phyloP scores from a whole-genome alignment of 805 yeast genomes.

The Lachancea waltii region DNA sequence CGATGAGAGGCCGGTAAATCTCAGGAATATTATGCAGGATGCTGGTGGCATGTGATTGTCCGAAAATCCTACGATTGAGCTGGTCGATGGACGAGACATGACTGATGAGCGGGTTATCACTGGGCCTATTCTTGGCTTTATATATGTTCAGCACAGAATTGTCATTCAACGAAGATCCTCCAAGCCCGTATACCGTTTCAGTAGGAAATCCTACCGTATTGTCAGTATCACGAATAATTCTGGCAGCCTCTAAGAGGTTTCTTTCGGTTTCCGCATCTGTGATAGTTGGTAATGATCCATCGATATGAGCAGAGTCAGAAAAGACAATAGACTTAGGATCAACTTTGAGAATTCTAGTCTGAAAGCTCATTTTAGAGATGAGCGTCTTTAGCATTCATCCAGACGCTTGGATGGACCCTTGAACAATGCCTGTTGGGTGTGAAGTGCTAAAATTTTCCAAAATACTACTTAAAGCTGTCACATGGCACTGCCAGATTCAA shows the following conservation, averaged over 20 bases:
- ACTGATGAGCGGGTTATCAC: conserved; percentile 90
- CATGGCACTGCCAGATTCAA: too few relatives aligned
- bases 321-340: conserved; percentile 48
- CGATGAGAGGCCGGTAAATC: conserved; percentile 57
- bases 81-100: conserved; percentile 79
- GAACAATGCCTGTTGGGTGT: too few relatives aligned
- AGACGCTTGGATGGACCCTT: conserved; percentile 6
- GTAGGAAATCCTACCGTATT: conserved; percentile 90
- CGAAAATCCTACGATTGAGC: conserved; percentile 53
- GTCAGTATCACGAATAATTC: conserved; percentile 41
- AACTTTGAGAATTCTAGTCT: conserved; percentile 48
- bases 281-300: conserved; percentile 39
- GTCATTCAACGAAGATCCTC: conserved; percentile 75
- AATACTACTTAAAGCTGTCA: too few relatives aligned
- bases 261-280: conserved; percentile 46
- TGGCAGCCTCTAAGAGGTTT: conserved; percentile 54
- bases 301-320: conserved; percentile 29
- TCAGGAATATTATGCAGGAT: conserved; percentile 50
- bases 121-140: conserved; percentile 85
- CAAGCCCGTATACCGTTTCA: conserved; percentile 94
- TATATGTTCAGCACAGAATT: conserved; percentile 72
- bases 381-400: conserved; percentile 8
- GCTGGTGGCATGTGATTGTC: conserved; percentile 17
- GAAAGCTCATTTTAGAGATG: conserved; percentile 14
- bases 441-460: not conserved